Evolutionary conservation across 768 basidiomycete species (phyloP), one percentile per base, ranked within the genome.

Genomic region (Coprinopsis marcescibilis): DNA sequence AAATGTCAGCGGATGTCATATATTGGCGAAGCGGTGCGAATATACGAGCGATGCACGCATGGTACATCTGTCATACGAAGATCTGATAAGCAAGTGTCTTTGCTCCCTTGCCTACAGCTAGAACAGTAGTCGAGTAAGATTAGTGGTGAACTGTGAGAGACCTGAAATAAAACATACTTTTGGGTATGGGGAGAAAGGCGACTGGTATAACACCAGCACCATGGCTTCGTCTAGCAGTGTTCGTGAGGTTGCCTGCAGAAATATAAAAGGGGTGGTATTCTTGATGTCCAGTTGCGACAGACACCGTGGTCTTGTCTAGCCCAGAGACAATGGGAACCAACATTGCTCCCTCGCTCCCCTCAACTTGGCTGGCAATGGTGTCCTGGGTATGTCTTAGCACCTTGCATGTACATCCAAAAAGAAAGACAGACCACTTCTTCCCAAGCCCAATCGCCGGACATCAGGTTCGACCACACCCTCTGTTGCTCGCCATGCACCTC

Each of bases 401-500:
- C 24, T 29, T 20, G n/a, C 30, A 26, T 29, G 26, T 30, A 36
- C 26, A 10, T 20, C 19, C 15, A 17, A 29, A 10, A 50, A 53
- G 35, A 42, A 46, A 7, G 14, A 62, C 60, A 4, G 55, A 71
- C 69, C 3, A 61, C 64, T 39, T 76, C 69, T 4, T 55, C 43
- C 68, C 67, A 74, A 3, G 65, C 65, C 55, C 60, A 73, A 25
- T 68, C 56, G 2, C 66, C 72, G 0, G 68, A 70, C 67, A 73
- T 71, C n/a, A 75, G 52, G 54, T 73, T 57, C 2, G 27, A 32
- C 43, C 53, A 69, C 0, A 60, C 52, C 3, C 61, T 52, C 0
- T 63, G 50, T 15, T 60, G 55, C 0, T 58, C 62, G 7, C 57
- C 37, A 0, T 43, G 8, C n/a, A 8, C 35, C 14, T 62, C 60